Conservation (phyloP, 805 yeast species). For the Lipomyces starkeyi region DNA sequence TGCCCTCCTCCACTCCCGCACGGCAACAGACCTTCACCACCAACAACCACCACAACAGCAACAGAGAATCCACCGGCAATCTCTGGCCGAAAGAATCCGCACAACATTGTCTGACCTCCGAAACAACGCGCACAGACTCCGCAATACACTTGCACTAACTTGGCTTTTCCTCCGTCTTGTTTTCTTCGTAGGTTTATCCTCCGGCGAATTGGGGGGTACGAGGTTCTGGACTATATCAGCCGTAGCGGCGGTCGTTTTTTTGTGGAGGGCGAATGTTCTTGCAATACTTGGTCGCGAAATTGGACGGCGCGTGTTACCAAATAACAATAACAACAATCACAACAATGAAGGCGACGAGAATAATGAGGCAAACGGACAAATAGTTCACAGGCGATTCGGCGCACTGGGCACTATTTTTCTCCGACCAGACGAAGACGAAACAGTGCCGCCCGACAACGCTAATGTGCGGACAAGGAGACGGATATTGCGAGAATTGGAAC, state of each 20-base stretch:
- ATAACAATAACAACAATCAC: background rate
- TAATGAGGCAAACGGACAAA: background rate
- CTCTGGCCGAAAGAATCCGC: conserved; percentile 8
- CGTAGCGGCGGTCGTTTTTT: conserved; percentile 25
- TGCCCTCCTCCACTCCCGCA: conserved; percentile 18
- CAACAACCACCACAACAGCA: background rate
- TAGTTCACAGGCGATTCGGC: background rate
- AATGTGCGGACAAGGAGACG: conserved; percentile 16
- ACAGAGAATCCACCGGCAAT: background rate
- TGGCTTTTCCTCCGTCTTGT: conserved; percentile 34
- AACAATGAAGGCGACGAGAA: conserved; percentile 4
- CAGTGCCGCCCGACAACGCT: background rate
- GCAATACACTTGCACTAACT: conserved; percentile 22
- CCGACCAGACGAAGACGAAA: conserved; percentile 4
- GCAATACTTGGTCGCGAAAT: background rate
- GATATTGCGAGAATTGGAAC: conserved; percentile 17
- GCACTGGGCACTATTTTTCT: background rate
- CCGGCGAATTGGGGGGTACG: conserved; percentile 27
- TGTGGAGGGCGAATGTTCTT: conserved; percentile 20
- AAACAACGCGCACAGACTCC: conserved; percentile 18
- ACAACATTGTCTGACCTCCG: conserved; percentile 14
- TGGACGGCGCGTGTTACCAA: conserved; percentile 10
- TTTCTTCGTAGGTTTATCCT: conserved; percentile 29
- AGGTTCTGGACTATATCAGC: conserved; percentile 28
- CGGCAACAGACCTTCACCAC: background rate